Base-by-base conservation (phyloP, 148 eudicot species). In the Nyssa sinensis region DNA sequence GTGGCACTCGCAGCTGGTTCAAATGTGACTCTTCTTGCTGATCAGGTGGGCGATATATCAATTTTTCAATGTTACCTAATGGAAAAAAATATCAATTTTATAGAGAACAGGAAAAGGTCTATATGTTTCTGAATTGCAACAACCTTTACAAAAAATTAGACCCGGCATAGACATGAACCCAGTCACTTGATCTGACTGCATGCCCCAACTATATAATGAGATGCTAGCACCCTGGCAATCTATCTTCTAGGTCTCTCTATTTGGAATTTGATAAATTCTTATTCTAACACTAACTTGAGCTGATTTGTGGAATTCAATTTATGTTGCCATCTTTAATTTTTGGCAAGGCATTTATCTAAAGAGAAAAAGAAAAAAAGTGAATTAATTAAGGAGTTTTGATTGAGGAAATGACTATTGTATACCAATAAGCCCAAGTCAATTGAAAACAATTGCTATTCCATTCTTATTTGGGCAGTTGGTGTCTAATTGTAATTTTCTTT, bases 1-100 rank as follows among this genome's bases (percentile, higher is more conserved):
- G 98, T 96, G 17, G 99, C 99, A 47, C 95, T 96, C 64, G 97
- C 99, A 73, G 98, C 98, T 67, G 99, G 99, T 79, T 91, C 98
- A 74, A 96, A 96, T 79, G 92, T 96, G 71, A 91, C 99, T 74
- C 99, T 96, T 86, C 99, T 96, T 49, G 98, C 98, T 61, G 99
- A 96, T 76, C 99, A 96, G 98, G 99, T 96, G 78, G 88, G 29
- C 16, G 60, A 23, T 44, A 14, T 44, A 44, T 11, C 6, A 44
- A 44, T 44, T 1, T 44, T 14, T 44, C 51, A 1, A 14, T 44
- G 51, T 44, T 44, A 19, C 16, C 0, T 11, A 44, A n/a, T n/a
- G n/a, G n/a, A n/a, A n/a, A n/a, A n/a, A n/a, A n/a, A n/a, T n/a
- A 44, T 47, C 32, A 28, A 19, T 66, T 14, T 21, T 47, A 5